Conservation (phyloP, 257 asterid species). For the Jasminum sambac region DNA sequence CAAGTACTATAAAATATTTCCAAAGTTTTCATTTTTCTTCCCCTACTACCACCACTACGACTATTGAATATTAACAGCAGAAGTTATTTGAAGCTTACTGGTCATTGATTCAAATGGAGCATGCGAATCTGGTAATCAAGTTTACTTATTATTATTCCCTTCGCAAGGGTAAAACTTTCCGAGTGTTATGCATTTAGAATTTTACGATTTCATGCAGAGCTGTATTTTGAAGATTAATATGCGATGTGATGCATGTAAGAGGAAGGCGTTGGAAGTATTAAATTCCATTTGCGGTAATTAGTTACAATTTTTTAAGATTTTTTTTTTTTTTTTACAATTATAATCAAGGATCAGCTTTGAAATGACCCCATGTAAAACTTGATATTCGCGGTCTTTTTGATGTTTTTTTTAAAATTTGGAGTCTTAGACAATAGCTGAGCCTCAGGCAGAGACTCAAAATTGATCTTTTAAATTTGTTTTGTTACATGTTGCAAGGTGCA, state of each 20-base stretch:
- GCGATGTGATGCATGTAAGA: slow-evolving; percentile 44
- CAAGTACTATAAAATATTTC: not conserved
- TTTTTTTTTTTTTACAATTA: not conserved
- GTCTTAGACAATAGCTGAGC: too few relatives aligned
- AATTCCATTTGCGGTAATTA: slow-evolving; percentile 38
- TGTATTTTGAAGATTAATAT: slow-evolving; percentile 42
- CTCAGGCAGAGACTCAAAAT: too few relatives aligned
- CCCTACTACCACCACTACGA: not conserved
- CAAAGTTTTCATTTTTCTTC: not conserved
- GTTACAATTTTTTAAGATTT: not conserved
- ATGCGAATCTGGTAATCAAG: not conserved
- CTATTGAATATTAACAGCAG: too few relatives aligned
- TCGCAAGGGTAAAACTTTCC: not conserved
- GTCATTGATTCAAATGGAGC: not conserved
- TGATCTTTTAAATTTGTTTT: not conserved
- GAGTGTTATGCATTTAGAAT: not conserved
- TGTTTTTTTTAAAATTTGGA: too few relatives aligned
- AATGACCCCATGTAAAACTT: too few relatives aligned
- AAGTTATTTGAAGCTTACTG: too few relatives aligned
- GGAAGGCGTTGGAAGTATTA: slow-evolving; percentile 40
- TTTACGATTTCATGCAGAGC: slow-evolving; percentile 24
- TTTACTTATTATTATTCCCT: not conserved
- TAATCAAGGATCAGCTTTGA: too few relatives aligned
- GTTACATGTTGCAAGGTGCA: slow-evolving; percentile 29
- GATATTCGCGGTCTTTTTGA: too few relatives aligned